These are phyloP conservation scores for Cadophora luteo-olivacea DNA, from an alignment of 2,329 filamentous ascomycete species.

Conservation along the genomic window DNA sequence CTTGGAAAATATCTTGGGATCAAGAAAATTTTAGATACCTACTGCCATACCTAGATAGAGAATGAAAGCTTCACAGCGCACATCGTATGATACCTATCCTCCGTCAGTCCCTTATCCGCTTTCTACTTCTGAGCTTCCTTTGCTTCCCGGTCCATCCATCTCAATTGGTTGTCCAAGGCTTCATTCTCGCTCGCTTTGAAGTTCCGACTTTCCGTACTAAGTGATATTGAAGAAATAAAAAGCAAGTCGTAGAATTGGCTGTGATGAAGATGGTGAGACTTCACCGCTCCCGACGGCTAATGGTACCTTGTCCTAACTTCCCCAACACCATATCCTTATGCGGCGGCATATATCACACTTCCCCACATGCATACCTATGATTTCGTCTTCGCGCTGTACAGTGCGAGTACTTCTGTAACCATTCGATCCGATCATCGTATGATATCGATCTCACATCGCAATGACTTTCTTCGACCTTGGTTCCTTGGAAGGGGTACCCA, in stretches of 20 bases:
- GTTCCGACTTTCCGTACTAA: not conserved
- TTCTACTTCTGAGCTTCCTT: not conserved
- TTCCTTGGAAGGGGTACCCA: too few species aligned
- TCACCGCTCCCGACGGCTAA: not conserved
- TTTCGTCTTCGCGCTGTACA: not conserved
- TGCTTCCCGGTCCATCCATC: not conserved
- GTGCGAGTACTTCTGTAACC: too few species aligned
- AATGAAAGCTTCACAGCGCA: constrained; percentile 33
- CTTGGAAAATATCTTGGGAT: constrained; percentile 1
- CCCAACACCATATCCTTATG: not conserved
- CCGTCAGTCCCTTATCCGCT: not conserved
- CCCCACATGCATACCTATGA: not conserved
- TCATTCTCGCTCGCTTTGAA: not conserved
- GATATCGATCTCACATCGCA: too few species aligned
- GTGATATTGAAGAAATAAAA: not conserved
- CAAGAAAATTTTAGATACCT: constrained; percentile 20
- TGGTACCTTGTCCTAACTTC: not conserved
- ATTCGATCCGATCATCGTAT: too few species aligned
- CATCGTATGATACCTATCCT: not conserved
- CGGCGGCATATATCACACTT: not conserved
- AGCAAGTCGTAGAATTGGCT: not conserved
- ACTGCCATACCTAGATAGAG: constrained; percentile 25
- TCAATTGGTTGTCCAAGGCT: not conserved
- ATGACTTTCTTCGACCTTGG: too few species aligned
- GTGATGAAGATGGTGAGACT: not conserved